phyloP scores from a whole-genome alignment of 2,329 filamentous ascomycete species.

The Paracoccidioides brasiliensis region DNA sequence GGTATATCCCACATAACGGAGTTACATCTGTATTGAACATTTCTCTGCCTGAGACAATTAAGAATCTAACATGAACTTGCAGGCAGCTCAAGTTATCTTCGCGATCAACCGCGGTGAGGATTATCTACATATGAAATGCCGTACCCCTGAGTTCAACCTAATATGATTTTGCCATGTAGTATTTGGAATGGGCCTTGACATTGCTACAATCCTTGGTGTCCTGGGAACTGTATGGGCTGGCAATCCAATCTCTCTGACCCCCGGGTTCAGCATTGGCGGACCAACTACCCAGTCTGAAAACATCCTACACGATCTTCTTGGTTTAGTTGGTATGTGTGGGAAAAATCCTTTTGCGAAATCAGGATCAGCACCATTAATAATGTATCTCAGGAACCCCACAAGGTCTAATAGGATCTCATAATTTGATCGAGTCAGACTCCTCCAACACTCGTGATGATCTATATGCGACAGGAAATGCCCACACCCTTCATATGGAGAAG shows the following conservation, averaged over 20 bases:
- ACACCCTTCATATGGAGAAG: conserved; percentile 39
- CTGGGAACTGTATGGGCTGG: conserved; percentile 39
- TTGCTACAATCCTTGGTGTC: conserved; percentile 31
- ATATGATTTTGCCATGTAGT: conserved; percentile 19
- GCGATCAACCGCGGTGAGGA: conserved; percentile 24
- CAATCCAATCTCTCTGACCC: conserved; percentile 38
- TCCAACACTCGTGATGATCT: conserved; percentile 42
- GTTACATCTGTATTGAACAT: conserved; percentile 18
- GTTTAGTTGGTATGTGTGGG: conserved; percentile 27
- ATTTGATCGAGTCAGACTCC: conserved; percentile 42
- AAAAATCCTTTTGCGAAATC: not conserved
- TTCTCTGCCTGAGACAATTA: not conserved
- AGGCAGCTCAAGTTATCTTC: conserved; percentile 23
- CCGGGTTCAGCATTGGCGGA: conserved; percentile 42
- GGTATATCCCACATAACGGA: conserved; percentile 31
- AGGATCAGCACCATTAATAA: not conserved
- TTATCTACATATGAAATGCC: not conserved
- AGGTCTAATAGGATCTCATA: conserved; percentile 41
- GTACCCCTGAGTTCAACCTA: not conserved
- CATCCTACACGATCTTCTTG: conserved; percentile 32
- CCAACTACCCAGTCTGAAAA: conserved; percentile 26
- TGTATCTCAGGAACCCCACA: conserved; percentile 27
- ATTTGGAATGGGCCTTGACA: conserved; percentile 37
- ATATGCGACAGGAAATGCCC: conserved; percentile 39
- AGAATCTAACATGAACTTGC: not conserved